Conservation (phyloP, 2,329 filamentous ascomycete species). For the Pseudogymnoascus sp. region DNA sequence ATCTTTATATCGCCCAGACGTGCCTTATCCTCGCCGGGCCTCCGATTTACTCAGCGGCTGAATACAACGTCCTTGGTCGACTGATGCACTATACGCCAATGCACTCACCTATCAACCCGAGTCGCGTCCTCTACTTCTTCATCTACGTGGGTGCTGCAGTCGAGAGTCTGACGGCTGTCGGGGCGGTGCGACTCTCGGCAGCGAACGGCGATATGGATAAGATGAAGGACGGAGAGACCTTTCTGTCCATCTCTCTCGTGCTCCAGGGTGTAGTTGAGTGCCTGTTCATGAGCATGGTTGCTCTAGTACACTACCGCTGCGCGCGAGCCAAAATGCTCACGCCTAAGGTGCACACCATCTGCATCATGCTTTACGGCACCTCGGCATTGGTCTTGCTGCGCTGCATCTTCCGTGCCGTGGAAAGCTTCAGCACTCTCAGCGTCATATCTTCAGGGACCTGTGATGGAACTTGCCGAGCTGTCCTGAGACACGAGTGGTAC, state of each 20-base stretch:
- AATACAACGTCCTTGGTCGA: slow-evolving; percentile 30
- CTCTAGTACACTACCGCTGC: slow-evolving; percentile 23
- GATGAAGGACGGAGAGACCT: slow-evolving; percentile 21
- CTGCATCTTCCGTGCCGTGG: slow-evolving; percentile 30
- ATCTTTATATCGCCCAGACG: slow-evolving; percentile 29
- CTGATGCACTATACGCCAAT: slow-evolving; percentile 32
- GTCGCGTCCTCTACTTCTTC: slow-evolving; percentile 29
- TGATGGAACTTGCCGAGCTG: slow-evolving; percentile 19
- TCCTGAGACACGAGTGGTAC: slow-evolving; percentile 30
- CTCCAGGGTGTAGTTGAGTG: slow-evolving; percentile 28
- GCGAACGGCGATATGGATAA: slow-evolving; percentile 16
- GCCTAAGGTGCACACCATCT: slow-evolving; percentile 26
- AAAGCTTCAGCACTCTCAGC: slow-evolving; percentile 22
- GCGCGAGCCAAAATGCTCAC: slow-evolving; percentile 20
- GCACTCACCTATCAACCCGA: slow-evolving; percentile 30
- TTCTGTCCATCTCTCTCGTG: slow-evolving; percentile 24
- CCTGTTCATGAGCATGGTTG: slow-evolving; percentile 16
- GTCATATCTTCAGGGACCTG: slow-evolving; percentile 19
- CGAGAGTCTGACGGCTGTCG: slow-evolving; percentile 27
- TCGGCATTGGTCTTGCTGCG: slow-evolving; percentile 28
- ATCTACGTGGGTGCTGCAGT: slow-evolving; percentile 29
- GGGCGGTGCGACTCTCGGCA: slow-evolving; percentile 22
- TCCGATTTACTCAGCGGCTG: slow-evolving; percentile 30
- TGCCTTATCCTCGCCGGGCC: slow-evolving; percentile 29
- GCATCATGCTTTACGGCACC: slow-evolving; percentile 30